Evolutionary conservation across 768 basidiomycete genomes (phyloP).

Genomic region (Lentinula edodes): DNA sequence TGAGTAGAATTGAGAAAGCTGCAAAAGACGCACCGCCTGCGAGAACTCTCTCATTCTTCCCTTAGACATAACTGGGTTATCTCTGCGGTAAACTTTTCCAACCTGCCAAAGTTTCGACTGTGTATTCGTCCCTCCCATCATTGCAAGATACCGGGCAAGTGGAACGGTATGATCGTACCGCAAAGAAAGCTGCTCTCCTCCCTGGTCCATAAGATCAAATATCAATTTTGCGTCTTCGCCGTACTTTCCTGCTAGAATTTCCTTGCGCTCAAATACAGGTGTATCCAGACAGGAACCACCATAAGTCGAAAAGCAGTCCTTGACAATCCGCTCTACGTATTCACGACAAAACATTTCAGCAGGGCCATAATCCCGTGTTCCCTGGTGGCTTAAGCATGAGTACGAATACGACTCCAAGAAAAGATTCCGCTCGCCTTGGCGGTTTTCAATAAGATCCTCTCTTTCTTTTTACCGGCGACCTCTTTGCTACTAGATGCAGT

Average conservation of each 20-base stretch:
- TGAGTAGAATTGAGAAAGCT: not conserved
- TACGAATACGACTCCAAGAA: slow-evolving; percentile 9
- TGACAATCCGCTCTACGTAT: slow-evolving; percentile 84
- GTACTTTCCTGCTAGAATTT: slow-evolving; percentile 93
- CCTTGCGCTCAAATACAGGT: slow-evolving; percentile 96
- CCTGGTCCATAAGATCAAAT: slow-evolving; percentile 96
- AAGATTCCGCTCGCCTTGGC: slow-evolving; percentile 65
- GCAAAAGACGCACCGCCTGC: slow-evolving; percentile 66
- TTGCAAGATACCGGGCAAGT: slow-evolving; percentile 90
- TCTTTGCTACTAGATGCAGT: slow-evolving; percentile 27
- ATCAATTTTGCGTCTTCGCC: slow-evolving; percentile 98
- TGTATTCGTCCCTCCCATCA: slow-evolving; percentile 76
- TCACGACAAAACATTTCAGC: slow-evolving; percentile 89
- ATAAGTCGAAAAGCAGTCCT: slow-evolving; percentile 81
- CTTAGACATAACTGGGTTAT: slow-evolving; percentile 96
- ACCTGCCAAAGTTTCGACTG: slow-evolving; percentile 93
- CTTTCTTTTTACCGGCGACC: slow-evolving; percentile 57
- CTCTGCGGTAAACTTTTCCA: slow-evolving; percentile 96
- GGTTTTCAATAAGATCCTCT: slow-evolving; percentile 79
- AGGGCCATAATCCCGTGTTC: slow-evolving; percentile 92
- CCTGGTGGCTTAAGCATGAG: slow-evolving; percentile 39
- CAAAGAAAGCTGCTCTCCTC: slow-evolving; percentile 91
- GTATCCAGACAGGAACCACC: slow-evolving; percentile 94
- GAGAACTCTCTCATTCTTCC: slow-evolving; percentile 98
- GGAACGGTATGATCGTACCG: slow-evolving; percentile 98